Evolutionary conservation across 2,329 filamentous ascomycete species (phyloP).

Genomic region (Lasiodiplodia sp.): DNA sequence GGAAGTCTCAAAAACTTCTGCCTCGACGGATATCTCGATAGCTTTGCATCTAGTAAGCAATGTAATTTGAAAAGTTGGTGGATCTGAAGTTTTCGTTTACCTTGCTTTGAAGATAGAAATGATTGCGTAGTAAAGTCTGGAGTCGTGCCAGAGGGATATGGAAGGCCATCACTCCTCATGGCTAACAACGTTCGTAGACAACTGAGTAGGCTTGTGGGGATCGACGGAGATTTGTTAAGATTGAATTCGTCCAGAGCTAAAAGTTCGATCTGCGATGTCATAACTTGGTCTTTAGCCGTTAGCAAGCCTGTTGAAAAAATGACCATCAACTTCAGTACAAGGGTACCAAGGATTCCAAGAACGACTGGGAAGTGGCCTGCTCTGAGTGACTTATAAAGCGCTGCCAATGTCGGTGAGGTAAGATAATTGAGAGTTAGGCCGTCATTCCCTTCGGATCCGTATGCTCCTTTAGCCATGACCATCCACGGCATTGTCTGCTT

Average conservation of each 20-base stretch:
- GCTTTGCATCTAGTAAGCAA: too few species aligned
- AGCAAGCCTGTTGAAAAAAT: slow-evolving; percentile 1
- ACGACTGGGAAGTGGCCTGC: not conserved
- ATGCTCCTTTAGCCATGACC: not conserved
- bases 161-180: too few species aligned
- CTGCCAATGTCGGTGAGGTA: not conserved
- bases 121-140: too few species aligned
- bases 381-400: not conserved
- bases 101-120: too few species aligned
- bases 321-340: not conserved
- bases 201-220: too few species aligned
- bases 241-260: not conserved
- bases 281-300: not conserved
- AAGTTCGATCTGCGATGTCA: not conserved
- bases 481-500: slow-evolving; percentile 2
- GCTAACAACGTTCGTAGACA: too few species aligned
- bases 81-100: too few species aligned
- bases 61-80: too few species aligned
- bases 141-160: too few species aligned
- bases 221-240: slow-evolving; percentile 49
- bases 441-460: too few species aligned
- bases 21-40: too few species aligned
- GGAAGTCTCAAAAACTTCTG: too few species aligned
- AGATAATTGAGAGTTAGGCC: not conserved
- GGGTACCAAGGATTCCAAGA: not conserved